A percentile compares a stretch with the other conserved stretches of the same genome.
phyloP scores from a whole-genome alignment of 2,329 filamentous ascomycete genomes.

The Blastomyces emzantsi region DNA sequence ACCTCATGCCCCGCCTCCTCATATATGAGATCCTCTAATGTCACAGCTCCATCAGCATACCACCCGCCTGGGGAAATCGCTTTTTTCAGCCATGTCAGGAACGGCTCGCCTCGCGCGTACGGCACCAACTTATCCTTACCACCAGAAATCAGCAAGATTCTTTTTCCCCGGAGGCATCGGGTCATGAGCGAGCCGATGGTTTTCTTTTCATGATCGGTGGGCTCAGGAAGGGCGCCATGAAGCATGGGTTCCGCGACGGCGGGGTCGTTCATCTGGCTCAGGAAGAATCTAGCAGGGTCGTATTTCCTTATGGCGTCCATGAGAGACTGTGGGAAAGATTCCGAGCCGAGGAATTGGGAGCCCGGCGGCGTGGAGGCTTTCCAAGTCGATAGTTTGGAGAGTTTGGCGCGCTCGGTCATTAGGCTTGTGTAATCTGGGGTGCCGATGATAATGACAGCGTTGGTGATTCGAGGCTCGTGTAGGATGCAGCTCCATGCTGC shows the following conservation, averaged over 20 bases:
- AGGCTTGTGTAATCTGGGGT: constrained; percentile 81
- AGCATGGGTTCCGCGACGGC: constrained; percentile 22
- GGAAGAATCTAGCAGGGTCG: constrained; percentile 69
- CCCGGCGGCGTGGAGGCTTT: constrained; percentile 48
- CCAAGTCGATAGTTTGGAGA: constrained; percentile 57
- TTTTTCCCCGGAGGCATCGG: constrained; percentile 41
- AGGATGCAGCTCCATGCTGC: constrained; percentile 76
- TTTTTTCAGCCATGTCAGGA: constrained; percentile 49
- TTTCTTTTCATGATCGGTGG: constrained; percentile 37
- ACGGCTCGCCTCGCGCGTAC: constrained; percentile 47
- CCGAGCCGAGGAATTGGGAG: constrained; percentile 61
- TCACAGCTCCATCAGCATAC: constrained; percentile 44
- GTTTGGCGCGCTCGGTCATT: constrained; percentile 67
- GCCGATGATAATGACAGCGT: constrained; percentile 72
- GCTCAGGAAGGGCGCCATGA: constrained; percentile 27
- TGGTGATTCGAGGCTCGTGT: constrained; percentile 66
- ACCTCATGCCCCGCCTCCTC: constrained; percentile 51
- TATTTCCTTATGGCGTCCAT: constrained; percentile 52
- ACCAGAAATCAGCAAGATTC: constrained; percentile 46
- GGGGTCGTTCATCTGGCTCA: constrained; percentile 41
- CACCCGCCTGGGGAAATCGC: constrained; percentile 33
- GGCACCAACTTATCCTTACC: constrained; percentile 53
- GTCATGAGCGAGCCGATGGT: constrained; percentile 37
- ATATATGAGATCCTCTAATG: constrained; percentile 50
- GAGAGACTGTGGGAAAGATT: constrained; percentile 64